Evolutionary conservation across 352 stramenopile genomes (phyloP).

Genomic region (Globisporangium cystogenes): DNA sequence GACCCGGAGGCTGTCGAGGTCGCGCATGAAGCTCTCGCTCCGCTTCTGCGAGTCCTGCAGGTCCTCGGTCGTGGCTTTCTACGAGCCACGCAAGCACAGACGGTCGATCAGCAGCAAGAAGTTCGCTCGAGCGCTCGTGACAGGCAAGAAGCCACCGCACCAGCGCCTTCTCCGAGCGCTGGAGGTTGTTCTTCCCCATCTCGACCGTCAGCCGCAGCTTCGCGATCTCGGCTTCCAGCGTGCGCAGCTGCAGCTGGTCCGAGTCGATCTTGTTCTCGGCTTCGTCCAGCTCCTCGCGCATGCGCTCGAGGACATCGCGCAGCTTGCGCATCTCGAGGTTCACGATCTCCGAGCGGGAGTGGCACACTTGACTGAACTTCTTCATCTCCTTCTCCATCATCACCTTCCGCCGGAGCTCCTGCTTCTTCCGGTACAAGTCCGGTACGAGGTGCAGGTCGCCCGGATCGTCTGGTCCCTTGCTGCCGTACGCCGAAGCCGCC

Average conservation of each 20-base stretch:
- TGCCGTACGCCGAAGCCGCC: conserved; percentile 11
- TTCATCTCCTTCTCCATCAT: conserved; percentile 70
- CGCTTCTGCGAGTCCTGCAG: conserved; percentile 31
- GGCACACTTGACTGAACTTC: conserved; percentile 60
- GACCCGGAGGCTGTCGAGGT: conserved; percentile 24
- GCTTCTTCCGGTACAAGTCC: conserved; percentile 66
- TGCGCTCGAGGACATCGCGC: conserved; percentile 27
- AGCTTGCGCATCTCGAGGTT: conserved; percentile 52
- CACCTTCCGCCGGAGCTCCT: conserved; percentile 61
- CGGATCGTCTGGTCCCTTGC: conserved; percentile 1
- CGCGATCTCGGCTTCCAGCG: conserved; percentile 50
- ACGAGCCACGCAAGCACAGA: not conserved
- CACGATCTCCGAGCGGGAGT: conserved; percentile 53
- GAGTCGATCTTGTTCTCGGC: conserved; percentile 73
- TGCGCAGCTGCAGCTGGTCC: conserved; percentile 53
- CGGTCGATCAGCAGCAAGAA: not conserved
- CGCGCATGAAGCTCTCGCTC: conserved; percentile 23
- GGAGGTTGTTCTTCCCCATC: conserved; percentile 45
- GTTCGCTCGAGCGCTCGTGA: too few species aligned
- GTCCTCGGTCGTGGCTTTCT: conserved; percentile 56
- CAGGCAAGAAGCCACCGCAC: conserved; percentile 13
- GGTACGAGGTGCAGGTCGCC: conserved; percentile 32
- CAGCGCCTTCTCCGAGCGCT: conserved; percentile 38
- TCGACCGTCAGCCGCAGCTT: conserved; percentile 66
- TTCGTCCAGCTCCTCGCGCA: conserved; percentile 52